Base-by-base conservation (phyloP, 352 stramenopile genomes). In the Pythium monospermum region DNA sequence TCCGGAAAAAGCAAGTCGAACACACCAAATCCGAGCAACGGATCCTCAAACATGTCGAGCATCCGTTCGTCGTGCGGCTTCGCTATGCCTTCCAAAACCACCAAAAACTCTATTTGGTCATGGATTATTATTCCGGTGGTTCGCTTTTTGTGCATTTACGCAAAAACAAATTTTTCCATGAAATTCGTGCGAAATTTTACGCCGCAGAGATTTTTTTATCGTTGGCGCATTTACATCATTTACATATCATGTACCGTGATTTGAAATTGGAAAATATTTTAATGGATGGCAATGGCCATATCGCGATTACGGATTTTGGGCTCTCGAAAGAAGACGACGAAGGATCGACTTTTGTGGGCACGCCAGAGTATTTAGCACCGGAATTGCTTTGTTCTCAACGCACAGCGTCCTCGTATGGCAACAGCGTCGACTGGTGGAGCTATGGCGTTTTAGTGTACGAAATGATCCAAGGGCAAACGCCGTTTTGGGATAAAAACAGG, bases 231-330 rank as follows among this genome's bases (percentile, higher is more conserved):
- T 62, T 96, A 51, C 86, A 96, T 57, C 70, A 75, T 39, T 76
- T 91, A 68, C 73, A 92, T 71, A 94, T 96, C 50, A 86, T 94
- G 72, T 94, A 96, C 53, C 78, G 86, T 30, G 86, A 96, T 42
- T 41, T 95, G 22, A 96, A 96, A 63, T 76, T 94, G 26, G 83
- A 94, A 55, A 96, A 96, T 49, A 91, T 96, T 35, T 48, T 96
- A 8, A 91, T 96, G 79, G 77, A 92, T 49, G 78, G 57, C 36
- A 72, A 91, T 26, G 86, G 86, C 16, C 78, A 94, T 59, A 70
- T 94, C 31, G 80, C 78, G 6, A 83, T 96, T 46, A 91, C 82
- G 12, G 86, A 96, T 54, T 95, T 96, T 68, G 86, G 86, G 16
- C 60, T 94, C 8, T 92, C 79, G 1, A 95, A 95, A 46, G 79